phyloP scores from a whole-genome alignment of 164 flowering plant species.

The Stephania cephalantha region DNA sequence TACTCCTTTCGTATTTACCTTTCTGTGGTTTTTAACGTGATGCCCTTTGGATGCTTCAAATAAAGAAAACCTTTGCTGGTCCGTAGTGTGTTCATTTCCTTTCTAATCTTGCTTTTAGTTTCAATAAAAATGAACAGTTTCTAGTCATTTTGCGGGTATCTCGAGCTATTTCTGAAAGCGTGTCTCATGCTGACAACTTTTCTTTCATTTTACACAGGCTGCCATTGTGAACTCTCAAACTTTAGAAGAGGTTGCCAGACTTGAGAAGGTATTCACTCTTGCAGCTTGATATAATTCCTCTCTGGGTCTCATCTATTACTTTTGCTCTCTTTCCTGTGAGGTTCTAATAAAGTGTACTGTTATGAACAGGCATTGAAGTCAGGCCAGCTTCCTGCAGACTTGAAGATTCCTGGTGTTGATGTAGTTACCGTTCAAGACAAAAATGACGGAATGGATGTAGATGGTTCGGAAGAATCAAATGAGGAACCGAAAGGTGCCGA shows the following conservation, averaged over 20 bases:
- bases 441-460: conserved; percentile 38
- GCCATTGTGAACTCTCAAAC: conserved; percentile 97
- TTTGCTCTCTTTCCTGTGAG: background rate
- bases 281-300: background rate
- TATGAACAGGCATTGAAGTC: conserved; percentile 62
- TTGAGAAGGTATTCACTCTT: conserved; percentile 62
- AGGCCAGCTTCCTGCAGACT: conserved; percentile 77
- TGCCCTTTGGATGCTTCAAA: background rate
- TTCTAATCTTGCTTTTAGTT: background rate
- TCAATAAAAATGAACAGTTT: background rate
- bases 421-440: conserved; percentile 10
- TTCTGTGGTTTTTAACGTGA: no score
- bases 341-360: background rate
- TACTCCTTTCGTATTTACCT: no score
- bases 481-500: conserved; percentile 21
- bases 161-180: background rate
- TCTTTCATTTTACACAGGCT: conserved; percentile 52
- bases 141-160: background rate
- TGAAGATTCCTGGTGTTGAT: conserved; percentile 34
- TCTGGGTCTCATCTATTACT: background rate
- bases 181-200: background rate
- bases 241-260: conserved; percentile 96
- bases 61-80: background rate
- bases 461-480: conserved; percentile 23
- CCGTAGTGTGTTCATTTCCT: background rate